Conservation (phyloP, 257 asterid species). For the Rehmannia glutinosa region DNA sequence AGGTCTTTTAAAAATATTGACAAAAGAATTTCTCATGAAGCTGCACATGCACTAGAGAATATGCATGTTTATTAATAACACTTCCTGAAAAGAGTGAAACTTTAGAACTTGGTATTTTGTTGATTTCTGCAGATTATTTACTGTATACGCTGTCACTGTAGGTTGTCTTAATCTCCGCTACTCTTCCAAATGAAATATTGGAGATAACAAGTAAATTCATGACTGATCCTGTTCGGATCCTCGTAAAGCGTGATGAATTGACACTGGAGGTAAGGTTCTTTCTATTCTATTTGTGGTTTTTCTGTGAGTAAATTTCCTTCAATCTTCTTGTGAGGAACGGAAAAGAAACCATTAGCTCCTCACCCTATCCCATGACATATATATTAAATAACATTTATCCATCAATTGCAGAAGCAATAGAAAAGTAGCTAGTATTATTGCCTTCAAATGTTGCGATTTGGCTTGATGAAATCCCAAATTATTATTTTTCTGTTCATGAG, state of each 20-base stretch:
- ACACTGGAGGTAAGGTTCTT: slow-evolving; percentile 66
- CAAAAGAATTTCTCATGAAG: not conserved
- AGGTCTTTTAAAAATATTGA: not conserved
- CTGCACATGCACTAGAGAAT: not conserved
- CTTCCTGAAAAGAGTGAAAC: not conserved
- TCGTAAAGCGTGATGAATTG: slow-evolving; percentile 95
- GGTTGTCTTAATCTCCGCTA: slow-evolving; percentile 94
- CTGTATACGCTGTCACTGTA: slow-evolving; percentile 19
- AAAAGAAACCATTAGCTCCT: not conserved
- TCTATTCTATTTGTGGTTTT: not conserved
- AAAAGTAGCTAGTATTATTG: not conserved
- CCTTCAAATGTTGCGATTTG: not conserved
- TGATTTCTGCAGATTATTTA: not conserved
- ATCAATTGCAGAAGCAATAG: not conserved
- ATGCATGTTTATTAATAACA: not conserved
- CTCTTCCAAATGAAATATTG: slow-evolving; percentile 91
- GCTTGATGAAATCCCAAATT: not conserved
- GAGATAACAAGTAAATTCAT: slow-evolving; percentile 95
- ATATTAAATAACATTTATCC: not conserved
- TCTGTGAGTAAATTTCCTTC: not conserved
- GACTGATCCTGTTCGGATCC: slow-evolving; percentile 96
- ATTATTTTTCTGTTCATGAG: not conserved
- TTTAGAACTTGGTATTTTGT: not conserved
- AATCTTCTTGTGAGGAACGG: not conserved
- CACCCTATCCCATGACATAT: not conserved